Base-by-base conservation (phyloP, 2,329 filamentous ascomycete genomes). In the Aureobasidium sp. region DNA sequence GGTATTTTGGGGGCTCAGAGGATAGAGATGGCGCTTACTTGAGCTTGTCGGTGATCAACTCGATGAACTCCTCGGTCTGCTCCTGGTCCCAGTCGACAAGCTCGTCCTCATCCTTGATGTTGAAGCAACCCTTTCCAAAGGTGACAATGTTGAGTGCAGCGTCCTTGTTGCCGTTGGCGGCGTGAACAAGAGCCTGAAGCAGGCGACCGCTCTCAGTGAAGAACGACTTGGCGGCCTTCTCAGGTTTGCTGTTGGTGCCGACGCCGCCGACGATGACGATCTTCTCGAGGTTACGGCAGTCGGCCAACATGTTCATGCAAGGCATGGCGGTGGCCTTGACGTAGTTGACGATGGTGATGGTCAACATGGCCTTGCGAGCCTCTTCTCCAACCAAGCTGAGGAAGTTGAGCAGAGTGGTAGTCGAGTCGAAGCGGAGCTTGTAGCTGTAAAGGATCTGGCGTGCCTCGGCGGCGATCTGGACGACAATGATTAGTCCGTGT, bases 201-300 rank as follows among this genome's bases (percentile, higher is more conserved):
- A 73, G 70, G 37, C 71, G 69, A 53, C 67, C 68, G 25, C 70
- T 69, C 37, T 75, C 73, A 41, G 67, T 66, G 67, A 68, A 71
- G 67, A 77, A 72, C 8, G 63, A 49, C 62, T 71, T 72, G 41
- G 72, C 72, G 1, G 72, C 70, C 57, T 72, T 75, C 27, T 59
- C 63, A 0, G 72, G 69, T 31, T 71, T 71, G 39, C 59, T 65
- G 22, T 71, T 71, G 37, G 49, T 34, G 36, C 57, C 66, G 31
- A 75, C 68, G 39, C 70, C 70, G 11, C 17, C 29, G 5, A 67
- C 64, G 63, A 77, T 69, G 62, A 64, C 64, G 44, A 77, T 41
- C 25, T 59, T 61, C 14, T 64, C 17, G 1, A 76, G 63, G 49
- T 71, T 67, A 27, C 63, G 65, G 31, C 68, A 68, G 20, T 73